Evolutionary conservation across 371 early-diverging fungal genomes (phyloP).

Genomic region (Catenaria anguillulae): DNA sequence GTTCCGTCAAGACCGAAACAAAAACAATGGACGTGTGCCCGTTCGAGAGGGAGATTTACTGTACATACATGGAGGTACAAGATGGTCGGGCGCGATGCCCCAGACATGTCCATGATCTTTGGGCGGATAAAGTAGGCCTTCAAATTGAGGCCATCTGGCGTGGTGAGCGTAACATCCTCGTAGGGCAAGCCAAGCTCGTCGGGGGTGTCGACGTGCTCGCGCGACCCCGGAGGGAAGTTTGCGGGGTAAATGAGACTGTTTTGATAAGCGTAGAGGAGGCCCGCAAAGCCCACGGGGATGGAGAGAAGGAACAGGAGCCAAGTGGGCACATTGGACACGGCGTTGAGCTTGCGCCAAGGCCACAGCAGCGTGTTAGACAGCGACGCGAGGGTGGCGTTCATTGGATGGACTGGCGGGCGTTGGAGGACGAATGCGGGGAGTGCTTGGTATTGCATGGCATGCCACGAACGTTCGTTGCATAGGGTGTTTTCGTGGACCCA

Average conservation of each 20-base stretch:
- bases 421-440: too few relatives aligned
- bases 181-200: slow-evolving; percentile 31
- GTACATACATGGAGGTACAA: slow-evolving; percentile 62
- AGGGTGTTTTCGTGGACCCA: too few relatives aligned
- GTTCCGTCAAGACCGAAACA: too few relatives aligned
- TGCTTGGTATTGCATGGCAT: too few relatives aligned
- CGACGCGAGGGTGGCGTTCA: too few relatives aligned
- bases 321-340: too few relatives aligned
- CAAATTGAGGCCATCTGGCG: slow-evolving; percentile 63
- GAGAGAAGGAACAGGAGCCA: neutral
- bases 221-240: slow-evolving; percentile 59
- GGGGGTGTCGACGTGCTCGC: slow-evolving; percentile 24
- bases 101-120: slow-evolving; percentile 28
- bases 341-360: too few relatives aligned
- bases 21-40: too few relatives aligned
- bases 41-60: too few relatives aligned
- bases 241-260: slow-evolving; percentile 73
- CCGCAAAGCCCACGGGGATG: neutral
- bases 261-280: slow-evolving; percentile 23
- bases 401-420: too few relatives aligned
- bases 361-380: too few relatives aligned
- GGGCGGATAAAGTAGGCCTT: slow-evolving; percentile 62
- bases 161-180: slow-evolving; percentile 54
- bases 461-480: too few relatives aligned
- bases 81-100: slow-evolving; percentile 49